Evolutionary conservation across 1,139 yeast species (phyloP).

Genomic region (Pichia norvegensis): DNA sequence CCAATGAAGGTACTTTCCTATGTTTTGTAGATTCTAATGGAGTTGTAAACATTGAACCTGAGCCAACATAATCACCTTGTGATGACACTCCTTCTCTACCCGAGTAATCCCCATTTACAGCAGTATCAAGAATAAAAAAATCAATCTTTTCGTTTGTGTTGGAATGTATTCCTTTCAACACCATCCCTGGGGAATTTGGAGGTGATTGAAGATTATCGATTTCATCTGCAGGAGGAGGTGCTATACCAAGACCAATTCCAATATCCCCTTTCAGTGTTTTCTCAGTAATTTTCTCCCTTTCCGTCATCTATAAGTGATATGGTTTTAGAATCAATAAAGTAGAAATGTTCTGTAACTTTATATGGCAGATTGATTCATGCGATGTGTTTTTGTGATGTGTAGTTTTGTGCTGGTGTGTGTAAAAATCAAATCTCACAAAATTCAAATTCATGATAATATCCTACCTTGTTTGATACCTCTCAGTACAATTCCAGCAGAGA

Average conservation of each 20-base stretch:
- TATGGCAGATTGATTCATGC: no score
- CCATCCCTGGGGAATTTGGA: constrained; percentile 29
- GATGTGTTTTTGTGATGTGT: no score
- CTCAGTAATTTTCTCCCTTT: background rate
- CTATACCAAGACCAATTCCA: constrained; percentile 7
- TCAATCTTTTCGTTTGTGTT: constrained; percentile 30
- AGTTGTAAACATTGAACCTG: background rate
- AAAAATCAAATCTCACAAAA: no score
- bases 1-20: background rate
- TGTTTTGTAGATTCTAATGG: background rate
- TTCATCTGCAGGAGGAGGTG: constrained; percentile 10
- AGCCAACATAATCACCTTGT: background rate
- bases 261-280: background rate
- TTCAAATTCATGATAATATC: no score
- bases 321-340: no score
- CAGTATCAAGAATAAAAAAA: constrained; percentile 27
- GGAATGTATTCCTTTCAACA: constrained; percentile 18
- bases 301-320: background rate
- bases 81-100: background rate
- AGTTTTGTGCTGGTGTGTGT: no score
- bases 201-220: constrained; percentile 20
- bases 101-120: background rate
- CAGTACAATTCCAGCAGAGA: no score
- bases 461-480: no score
- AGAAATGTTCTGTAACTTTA: no score